Evolutionary conservation across 2,329 filamentous ascomycete species (phyloP).

Genomic region (Xenosphaeropsis pyriputrescens): DNA sequence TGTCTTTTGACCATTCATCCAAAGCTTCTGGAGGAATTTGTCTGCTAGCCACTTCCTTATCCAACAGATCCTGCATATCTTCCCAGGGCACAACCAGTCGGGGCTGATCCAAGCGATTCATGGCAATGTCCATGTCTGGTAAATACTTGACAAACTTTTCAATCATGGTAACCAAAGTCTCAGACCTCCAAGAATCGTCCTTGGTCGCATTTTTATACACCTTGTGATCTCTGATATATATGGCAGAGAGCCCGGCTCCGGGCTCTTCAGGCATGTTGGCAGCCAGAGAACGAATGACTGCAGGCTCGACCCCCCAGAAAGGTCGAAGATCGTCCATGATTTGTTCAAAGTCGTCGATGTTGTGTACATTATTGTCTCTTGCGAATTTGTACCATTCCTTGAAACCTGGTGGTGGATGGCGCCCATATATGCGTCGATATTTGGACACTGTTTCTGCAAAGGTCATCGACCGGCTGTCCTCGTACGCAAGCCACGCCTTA

Average conservation of each 20-base stretch:
- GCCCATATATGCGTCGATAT: constrained; percentile 39
- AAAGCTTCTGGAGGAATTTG: constrained; percentile 25
- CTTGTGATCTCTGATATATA: constrained; percentile 16
- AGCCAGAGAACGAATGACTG: constrained; percentile 24
- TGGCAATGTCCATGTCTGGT: constrained; percentile 52
- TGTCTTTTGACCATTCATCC: constrained; percentile 26
- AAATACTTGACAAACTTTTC: constrained; percentile 31
- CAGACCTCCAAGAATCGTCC: constrained; percentile 23
- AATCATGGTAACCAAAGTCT: constrained; percentile 22
- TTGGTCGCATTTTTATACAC: constrained; percentile 17
- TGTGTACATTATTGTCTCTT: constrained; percentile 31
- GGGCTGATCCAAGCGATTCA: constrained; percentile 50
- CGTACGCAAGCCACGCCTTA: constrained; percentile 13
- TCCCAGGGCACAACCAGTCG: constrained; percentile 46
- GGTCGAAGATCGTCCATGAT: constrained; percentile 48
- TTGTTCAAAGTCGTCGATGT: constrained; percentile 49
- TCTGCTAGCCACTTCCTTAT: constrained; percentile 28
- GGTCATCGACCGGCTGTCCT: constrained; percentile 24
- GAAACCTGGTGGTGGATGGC: constrained; percentile 51
- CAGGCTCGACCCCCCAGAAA: constrained; percentile 33
- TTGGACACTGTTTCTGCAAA: constrained; percentile 35
- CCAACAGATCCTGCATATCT: constrained; percentile 33
- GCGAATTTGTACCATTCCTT: constrained; percentile 43
- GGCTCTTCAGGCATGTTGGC: constrained; percentile 19
- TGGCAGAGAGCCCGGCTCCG: constrained; percentile 9